Evolutionary conservation across 2,329 filamentous ascomycete species (phyloP), one percentile per base, ranked within the genome.

Genomic region (Cladophialophora immunda): DNA sequence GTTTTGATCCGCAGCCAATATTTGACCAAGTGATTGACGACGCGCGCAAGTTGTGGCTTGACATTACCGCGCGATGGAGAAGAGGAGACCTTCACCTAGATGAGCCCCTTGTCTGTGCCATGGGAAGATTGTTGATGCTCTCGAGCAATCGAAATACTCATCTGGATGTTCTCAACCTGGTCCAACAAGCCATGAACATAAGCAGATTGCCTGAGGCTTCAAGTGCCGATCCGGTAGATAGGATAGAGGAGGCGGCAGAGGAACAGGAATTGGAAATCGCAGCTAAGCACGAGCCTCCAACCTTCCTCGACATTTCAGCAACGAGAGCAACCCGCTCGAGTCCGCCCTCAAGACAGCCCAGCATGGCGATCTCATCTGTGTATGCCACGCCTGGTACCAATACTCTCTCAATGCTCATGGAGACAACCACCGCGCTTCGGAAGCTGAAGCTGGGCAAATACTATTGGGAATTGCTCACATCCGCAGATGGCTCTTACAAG

Each of bases 151-250:
- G 86, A 19, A 78, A 83, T 58, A 89, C 95, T 72, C 89, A 86
- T 77, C 87, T 90, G 68, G 87, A 92, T 72, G 82, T 97, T 1
- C 84, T 97, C 25, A 86, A 87, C 45, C 82, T 97, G 22, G 79
- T 96, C n/a, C 85, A 93, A 71, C 90, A 97, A 78, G 92, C 93
- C 0, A 94, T 94, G 88, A 86, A 87, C 55, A 85, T 97, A 50
- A 32, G 64, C 19, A 57, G 25, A 41, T 56, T 34, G 17, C 53
- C 59, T 17, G 54, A 63, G 15, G 22, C 6, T 13, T 30, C 55
- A 25, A 45, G 30, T 30, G 8, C 13, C n/a, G 50, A 50, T n/a
- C 11, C 19, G 25, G 9, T 87, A 90, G 5, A 75, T 79, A 38
- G 29, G 29, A 29, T 32, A 27, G 30, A 62, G 36, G 52, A 32